Conservation (phyloP, 768 basidiomycete genomes). For the Suillus bovinus region DNA sequence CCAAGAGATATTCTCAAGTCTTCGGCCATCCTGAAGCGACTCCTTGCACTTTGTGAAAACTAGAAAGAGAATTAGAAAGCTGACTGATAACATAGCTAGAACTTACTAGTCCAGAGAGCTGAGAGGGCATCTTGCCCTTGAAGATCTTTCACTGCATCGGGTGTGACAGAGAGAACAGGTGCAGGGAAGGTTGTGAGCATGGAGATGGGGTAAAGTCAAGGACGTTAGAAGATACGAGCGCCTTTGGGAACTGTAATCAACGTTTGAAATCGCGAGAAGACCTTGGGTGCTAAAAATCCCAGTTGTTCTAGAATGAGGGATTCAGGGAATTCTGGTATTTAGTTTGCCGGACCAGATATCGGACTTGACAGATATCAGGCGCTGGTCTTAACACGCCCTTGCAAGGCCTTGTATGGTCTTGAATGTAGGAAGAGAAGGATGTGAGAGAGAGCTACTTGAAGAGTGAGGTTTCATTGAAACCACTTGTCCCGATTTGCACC, state of each 20-base stretch:
- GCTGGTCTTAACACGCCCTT: not conserved
- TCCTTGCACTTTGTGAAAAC: constrained; percentile 87
- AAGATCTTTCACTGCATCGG: constrained; percentile 66
- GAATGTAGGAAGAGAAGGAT: constrained; percentile 1
- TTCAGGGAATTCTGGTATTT: constrained; percentile 12
- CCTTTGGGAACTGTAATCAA: constrained; percentile 21
- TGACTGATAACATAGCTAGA: constrained; percentile 8
- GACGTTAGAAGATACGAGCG: constrained; percentile 16
- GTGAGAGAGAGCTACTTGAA: constrained; percentile 9
- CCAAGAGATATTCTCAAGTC: constrained; percentile 90
- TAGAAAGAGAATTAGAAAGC: constrained; percentile 29
- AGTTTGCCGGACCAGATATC: not conserved
- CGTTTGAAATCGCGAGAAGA: constrained; percentile 19
- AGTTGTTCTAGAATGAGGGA: constrained; percentile 14
- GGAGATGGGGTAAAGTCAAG: constrained; percentile 14
- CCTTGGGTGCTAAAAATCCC: constrained; percentile 12
- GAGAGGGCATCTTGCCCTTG: constrained; percentile 68
- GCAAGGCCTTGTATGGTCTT: not conserved
- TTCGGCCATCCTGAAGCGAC: constrained; percentile 73
- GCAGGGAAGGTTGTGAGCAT: constrained; percentile 58
- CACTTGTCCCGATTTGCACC: constrained; percentile 11
- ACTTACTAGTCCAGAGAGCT: constrained; percentile 67
- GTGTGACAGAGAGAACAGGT: constrained; percentile 66
- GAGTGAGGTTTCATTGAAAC: constrained; percentile 7
- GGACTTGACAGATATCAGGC: not conserved